Evolutionary conservation across 2,329 filamentous ascomycete species (phyloP), one percentile per base, ranked within the genome.

Genomic region (Microdochium paspali): DNA sequence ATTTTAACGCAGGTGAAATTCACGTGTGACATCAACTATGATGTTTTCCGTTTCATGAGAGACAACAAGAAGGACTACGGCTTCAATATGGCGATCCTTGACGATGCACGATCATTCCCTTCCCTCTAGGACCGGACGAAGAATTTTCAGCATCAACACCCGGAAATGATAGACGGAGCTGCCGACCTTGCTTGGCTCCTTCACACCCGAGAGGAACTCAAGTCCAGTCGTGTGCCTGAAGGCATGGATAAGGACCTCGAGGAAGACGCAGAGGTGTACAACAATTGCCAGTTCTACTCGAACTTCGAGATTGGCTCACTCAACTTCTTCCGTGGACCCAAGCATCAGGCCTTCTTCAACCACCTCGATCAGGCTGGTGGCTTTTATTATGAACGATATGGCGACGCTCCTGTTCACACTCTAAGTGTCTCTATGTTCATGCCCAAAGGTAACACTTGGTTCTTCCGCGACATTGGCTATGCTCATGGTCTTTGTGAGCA

Each of bases 21-120:
- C 53, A 71, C 69, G 49, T 77, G 76, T 50, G 65, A 77, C 51
- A 78, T 94, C 52, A 81, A 89, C 60, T 93, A 94, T 60, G 89
- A 94, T 59, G 80, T 93, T 25, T 94, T 94, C 69, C 79, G 82
- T 44, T 90, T 84, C 70, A 91, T 94, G 87, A 74, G 81, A 52
- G 87, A 94, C 58, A 80, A 87, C 62, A 83, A 89, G 61, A 85
- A 91, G 61, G 86, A 82, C 10, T 93, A 93, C 59, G 88, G 77
- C 12, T 80, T 79, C 59, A 79, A 74, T 50, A 72, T 74, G 58
- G 68, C 69, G 23, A 67, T 71, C 39, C 59, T 74, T 24, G 68
- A 73, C 47, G 66, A 72, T 46, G 66, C 66, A 5, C 63, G 66
- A 25, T 62, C 69, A 10, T 68, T 71, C 44, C 63, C 65, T 10